A percentile compares a stretch with the other conserved stretches of the same genome.
Conservation (phyloP, 2,329 filamentous ascomycete species). For the Pseudogymnoascus verrucosus region DNA sequence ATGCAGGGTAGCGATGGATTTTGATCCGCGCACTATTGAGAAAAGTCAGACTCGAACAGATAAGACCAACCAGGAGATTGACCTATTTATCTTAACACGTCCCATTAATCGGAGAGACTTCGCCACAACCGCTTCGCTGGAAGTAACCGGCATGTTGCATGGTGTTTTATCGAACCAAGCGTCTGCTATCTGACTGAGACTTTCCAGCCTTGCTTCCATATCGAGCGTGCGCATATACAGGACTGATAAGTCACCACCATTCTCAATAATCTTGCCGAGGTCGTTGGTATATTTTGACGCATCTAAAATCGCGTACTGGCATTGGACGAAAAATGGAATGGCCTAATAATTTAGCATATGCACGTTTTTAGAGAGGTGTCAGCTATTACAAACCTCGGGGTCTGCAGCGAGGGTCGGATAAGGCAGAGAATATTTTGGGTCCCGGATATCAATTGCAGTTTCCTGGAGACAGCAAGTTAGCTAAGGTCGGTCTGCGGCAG, state of each 20-base stretch:
- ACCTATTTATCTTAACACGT: constrained; percentile 44
- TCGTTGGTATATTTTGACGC: constrained; percentile 42
- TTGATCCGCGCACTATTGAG: constrained; percentile 40
- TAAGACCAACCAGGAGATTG: constrained; percentile 8
- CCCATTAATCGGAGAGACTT: constrained; percentile 39
- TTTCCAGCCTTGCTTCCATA: constrained; percentile 33
- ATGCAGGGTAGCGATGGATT: constrained; percentile 43
- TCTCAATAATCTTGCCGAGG: constrained; percentile 35
- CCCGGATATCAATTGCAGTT: constrained; percentile 36
- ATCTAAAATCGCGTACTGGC: constrained; percentile 40
- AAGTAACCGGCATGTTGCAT: constrained; percentile 31
- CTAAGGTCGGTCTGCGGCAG: background rate
- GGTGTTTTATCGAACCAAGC: constrained; percentile 29
- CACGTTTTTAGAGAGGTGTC: constrained; percentile 15
- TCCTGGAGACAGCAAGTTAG: constrained; percentile 25
- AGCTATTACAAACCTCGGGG: constrained; percentile 28
- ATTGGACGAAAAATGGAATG: constrained; percentile 37
- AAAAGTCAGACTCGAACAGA: background rate
- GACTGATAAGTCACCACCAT: constrained; percentile 31
- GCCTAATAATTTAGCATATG: constrained; percentile 22
- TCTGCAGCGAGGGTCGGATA: constrained; percentile 36
- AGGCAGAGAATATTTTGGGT: constrained; percentile 37
- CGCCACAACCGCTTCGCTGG: constrained; percentile 34
- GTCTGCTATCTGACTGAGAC: constrained; percentile 32
- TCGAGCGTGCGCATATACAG: constrained; percentile 36